Base-by-base conservation (phyloP, 306 rosid species). In the Sphenostylis stenocarpa region DNA sequence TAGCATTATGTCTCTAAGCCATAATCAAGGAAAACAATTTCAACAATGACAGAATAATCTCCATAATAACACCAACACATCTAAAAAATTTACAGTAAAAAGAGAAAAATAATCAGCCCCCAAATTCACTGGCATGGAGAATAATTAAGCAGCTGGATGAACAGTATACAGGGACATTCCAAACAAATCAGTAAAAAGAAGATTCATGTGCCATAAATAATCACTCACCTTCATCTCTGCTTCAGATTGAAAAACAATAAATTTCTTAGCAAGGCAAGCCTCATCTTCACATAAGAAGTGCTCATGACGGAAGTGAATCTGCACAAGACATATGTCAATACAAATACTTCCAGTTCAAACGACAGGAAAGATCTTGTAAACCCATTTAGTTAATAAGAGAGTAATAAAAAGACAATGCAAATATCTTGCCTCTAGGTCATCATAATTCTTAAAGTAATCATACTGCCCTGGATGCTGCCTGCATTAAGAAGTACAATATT, bases 231-330 rank as follows among this genome's bases (percentile, higher is more conserved):
- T 95, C 94, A 95, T 88, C 81, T 91, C 99, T 31, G 87, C 36
- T 75, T 92, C 99, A 70, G 97, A 88, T 68, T 80, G 92, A 76
- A 92, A 95, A 63, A 95, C 99, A 39, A 89, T 13, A 84, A 95
- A 95, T 84, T 95, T 95, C 83, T 92, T 95, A 39, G 85, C 73
- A 58, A 95, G 97, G 81, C 99, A 95, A 44, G 88, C 85, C 58
- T 95, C 99, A 48, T 95, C 99, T 91, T 95, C 99, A 83, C 99
- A 95, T 49, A 95, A 86, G 82, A 92, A 95, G 84, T 95, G 97
- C 45, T 84, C 87, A 43, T 87, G 93, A 77, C 97, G 97, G 83
- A 95, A 92, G 73, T 95, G 99, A 75, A 86, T 92, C 99, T 95
- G 87, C 49, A 41, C 66, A 70, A 48, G 43, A 73, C 26, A 77